phyloP scores from a whole-genome alignment of 805 yeast genomes.

The Candida sithepensis region DNA sequence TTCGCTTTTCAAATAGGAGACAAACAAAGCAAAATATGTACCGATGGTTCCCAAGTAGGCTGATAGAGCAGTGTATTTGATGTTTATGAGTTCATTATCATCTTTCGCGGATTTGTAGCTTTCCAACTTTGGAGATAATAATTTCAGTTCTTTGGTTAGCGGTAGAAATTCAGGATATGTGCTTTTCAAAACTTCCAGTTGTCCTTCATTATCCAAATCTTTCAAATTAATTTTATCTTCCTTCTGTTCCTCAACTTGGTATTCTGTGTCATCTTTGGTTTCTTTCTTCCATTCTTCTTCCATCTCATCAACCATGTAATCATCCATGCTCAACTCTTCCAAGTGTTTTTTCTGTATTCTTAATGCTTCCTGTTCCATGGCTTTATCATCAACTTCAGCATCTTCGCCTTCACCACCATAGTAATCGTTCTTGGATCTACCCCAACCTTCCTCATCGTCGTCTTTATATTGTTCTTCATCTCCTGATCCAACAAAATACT shows the following conservation, averaged over 20 bases:
- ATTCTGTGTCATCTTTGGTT: conserved; percentile 33
- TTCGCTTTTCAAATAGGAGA: conserved; percentile 49
- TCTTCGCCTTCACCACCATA: conserved; percentile 64
- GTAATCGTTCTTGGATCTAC: conserved; percentile 45
- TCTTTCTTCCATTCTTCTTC: conserved; percentile 73
- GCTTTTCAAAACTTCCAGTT: conserved; percentile 49
- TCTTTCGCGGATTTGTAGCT: conserved; percentile 30
- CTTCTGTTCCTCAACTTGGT: conserved; percentile 30
- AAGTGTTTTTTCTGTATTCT: conserved; percentile 80
- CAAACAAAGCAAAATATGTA: conserved; percentile 73
- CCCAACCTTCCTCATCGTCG: conserved; percentile 38
- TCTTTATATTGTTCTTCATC: conserved; percentile 29
- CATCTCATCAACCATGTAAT: conserved; percentile 73
- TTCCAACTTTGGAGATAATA: conserved; percentile 40
- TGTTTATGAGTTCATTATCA: conserved; percentile 35
- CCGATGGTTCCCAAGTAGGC: conserved; percentile 77
- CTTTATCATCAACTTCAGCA: conserved; percentile 74
- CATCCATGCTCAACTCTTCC: conserved; percentile 71
- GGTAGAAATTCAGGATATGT: conserved; percentile 85
- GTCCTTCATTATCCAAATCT: conserved; percentile 50
- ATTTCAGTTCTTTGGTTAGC: conserved; percentile 55
- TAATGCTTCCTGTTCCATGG: conserved; percentile 83
- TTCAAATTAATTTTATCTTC: conserved; percentile 39
- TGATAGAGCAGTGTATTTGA: conserved; percentile 67
- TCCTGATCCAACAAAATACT: conserved; percentile 35